Evolutionary conservation across 1,284 basidiomycete genomes (phyloP), one percentile per base, ranked within the genome.

Genomic region (Puccinia triticina): DNA sequence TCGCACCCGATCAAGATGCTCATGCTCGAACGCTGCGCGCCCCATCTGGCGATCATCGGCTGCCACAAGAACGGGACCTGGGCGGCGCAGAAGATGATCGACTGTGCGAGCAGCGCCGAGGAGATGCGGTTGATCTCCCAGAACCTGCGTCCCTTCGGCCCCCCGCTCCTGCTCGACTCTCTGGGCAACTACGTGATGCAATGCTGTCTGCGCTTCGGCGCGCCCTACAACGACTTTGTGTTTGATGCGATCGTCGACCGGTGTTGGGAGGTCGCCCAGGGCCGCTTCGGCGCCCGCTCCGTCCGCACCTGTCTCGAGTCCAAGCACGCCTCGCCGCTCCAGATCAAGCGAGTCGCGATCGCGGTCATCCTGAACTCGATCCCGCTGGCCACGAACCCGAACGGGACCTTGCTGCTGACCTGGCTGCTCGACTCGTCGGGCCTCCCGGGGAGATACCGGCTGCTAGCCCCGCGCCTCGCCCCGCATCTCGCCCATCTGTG

Each of bases 1-100:
- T 93, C 93, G 29, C 88, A 92, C 55, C 88, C 86, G 2, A 92
- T 94, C 72, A 91, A 96, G 84, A 90, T 94, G 84, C 91, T 92
- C 23, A 95, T 99, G 94, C 89, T 99, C 67, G 95, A 98, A 86
- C 92, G 95, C 69, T 92, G 99, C 83, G 91, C 92, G 2, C 97
- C 97, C 77, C 93, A 97, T 87, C 89, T 99, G 34, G 97, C 96
- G 37, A 94, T 94, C 90, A 97, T 98, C 84, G 97, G 97, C 73
- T 95, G 96, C 76, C 97, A 99, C 89, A 99, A 99, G 89, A 99
- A 99, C 85, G 97, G 97, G 57, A 99, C 97, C 0, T 99, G 97
- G 97, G 96, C 97, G 0, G 96, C 96, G 2, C 97, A 99, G 88
- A 97, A 97, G 90, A 96, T 98, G 86, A 98, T 99, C 84, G 96